Percentiles rank a stretch among this genome's conserved stretches.
phyloP scores from a whole-genome alignment of 1,284 basidiomycete species.

The Ceratobasidium sp. region DNA sequence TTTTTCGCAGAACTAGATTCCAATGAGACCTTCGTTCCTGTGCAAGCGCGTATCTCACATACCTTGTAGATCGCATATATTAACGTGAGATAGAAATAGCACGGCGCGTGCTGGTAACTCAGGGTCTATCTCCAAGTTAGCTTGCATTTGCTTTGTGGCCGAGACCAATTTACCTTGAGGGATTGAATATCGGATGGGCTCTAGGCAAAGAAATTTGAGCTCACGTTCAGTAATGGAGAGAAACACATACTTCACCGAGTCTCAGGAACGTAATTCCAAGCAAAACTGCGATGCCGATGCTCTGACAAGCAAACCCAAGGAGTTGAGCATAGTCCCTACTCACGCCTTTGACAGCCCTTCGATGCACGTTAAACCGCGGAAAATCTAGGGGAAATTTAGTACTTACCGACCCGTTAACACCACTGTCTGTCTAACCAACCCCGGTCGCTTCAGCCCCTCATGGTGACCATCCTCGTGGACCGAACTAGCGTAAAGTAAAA shows the following conservation, averaged over 20 bases:
- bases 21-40: not conserved
- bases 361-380: not conserved
- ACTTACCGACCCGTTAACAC: conserved; percentile 39
- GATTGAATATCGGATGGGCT: conserved; percentile 53
- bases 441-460: conserved; percentile 17
- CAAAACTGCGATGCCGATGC: conserved; percentile 37
- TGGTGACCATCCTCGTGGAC: not conserved
- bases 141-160: not conserved
- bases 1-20: conserved; percentile 49
- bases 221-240: not conserved
- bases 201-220: conserved; percentile 37
- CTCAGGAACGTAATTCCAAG: conserved; percentile 45
- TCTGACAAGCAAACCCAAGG: conserved; percentile 40
- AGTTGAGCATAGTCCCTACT: conserved; percentile 40
- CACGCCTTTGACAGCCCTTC: conserved; percentile 39
- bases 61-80: conserved; percentile 42
- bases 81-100: conserved; percentile 48
- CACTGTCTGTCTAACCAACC: conserved; percentile 36
- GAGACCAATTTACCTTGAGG: conserved; percentile 46
- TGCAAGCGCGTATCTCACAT: not conserved
- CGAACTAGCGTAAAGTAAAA: conserved; percentile 19
- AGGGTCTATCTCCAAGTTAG: conserved; percentile 31
- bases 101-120: conserved; percentile 46
- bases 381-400: not conserved
- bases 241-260: conserved; percentile 39